Percentiles rank a stretch among this genome's conserved stretches.
phyloP scores from a whole-genome alignment of 768 basidiomycete species.

The Phylloporus arenicola region DNA sequence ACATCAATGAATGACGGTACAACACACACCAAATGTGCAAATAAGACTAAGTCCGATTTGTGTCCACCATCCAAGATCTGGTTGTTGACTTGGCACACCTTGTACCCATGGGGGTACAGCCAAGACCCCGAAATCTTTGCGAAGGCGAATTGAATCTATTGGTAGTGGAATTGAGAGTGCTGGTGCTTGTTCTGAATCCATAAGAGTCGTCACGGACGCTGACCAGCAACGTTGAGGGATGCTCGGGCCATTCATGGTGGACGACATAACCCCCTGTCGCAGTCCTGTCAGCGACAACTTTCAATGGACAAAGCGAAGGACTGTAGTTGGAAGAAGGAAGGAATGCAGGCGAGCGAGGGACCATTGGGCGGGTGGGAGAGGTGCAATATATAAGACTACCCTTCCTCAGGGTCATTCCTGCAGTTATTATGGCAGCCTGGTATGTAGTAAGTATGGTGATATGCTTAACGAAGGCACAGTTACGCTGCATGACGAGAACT shows the following conservation, averaged over 20 bases:
- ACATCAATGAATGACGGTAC: constrained; percentile 4
- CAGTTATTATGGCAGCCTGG: constrained; percentile 8
- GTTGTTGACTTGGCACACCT: constrained; percentile 36
- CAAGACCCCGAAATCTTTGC: constrained; percentile 40
- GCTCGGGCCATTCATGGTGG: constrained; percentile 11
- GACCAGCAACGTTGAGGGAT: constrained; percentile 12
- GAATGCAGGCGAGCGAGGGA: constrained; percentile 2
- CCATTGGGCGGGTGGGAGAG: neutral
- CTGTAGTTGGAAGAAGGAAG: constrained; percentile 11
- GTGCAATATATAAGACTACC: constrained; percentile 6
- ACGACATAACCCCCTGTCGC: neutral
- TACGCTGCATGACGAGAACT: neutral
- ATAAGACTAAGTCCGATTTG: constrained; percentile 45
- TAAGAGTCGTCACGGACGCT: constrained; percentile 8
- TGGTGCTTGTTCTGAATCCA: constrained; percentile 6
- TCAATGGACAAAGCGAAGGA: constrained; percentile 9
- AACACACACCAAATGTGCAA: constrained; percentile 41
- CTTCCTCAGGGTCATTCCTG: constrained; percentile 13
- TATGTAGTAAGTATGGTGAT: neutral
- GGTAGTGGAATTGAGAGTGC: neutral
- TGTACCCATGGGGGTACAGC: constrained; percentile 40
- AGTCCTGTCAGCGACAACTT: neutral
- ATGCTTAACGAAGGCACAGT: neutral
- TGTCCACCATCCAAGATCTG: constrained; percentile 33
- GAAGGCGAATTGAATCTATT: neutral